Conservation (phyloP, 1,284 basidiomycete species). For the Coniferiporia sulphurascens region DNA sequence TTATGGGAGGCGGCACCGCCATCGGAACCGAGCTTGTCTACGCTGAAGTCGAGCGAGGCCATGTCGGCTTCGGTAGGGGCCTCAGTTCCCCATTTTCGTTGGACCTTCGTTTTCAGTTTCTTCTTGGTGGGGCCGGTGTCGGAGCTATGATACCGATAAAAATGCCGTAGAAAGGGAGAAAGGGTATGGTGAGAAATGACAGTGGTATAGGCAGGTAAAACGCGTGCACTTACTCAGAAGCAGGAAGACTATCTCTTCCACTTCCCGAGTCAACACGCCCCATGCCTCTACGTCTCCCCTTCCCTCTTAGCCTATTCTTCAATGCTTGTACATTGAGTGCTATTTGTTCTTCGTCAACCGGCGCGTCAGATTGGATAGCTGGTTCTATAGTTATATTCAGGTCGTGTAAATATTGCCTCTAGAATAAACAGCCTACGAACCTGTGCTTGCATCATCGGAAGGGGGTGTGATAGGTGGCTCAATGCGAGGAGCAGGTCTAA, state of each 20-base stretch:
- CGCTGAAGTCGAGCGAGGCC: constrained; percentile 84
- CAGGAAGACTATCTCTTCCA: constrained; percentile 55
- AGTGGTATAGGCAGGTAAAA: too few species aligned
- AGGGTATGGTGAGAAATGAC: constrained; percentile 12
- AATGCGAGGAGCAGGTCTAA: constrained; percentile 40
- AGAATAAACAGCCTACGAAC: constrained; percentile 30
- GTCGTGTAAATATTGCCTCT: not conserved
- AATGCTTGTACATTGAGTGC: constrained; percentile 89
- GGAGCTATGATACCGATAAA: constrained; percentile 39
- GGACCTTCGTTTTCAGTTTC: constrained; percentile 66
- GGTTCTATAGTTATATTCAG: constrained; percentile 35
- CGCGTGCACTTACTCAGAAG: constrained; percentile 53
- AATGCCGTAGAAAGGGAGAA: constrained; percentile 17
- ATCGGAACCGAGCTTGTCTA: constrained; percentile 40
- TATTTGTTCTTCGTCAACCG: constrained; percentile 84
- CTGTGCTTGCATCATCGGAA: constrained; percentile 55
- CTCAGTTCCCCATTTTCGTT: constrained; percentile 90
- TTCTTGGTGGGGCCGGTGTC: constrained; percentile 50
- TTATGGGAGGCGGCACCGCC: constrained; percentile 42
- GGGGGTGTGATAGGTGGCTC: constrained; percentile 42
- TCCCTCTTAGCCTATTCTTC: constrained; percentile 74
- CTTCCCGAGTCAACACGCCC: constrained; percentile 48
- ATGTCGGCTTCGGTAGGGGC: constrained; percentile 79
- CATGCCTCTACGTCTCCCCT: constrained; percentile 52
- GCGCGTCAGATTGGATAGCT: constrained; percentile 47